Evolutionary conservation across 495 filamentous ascomycete species (phyloP).

Genomic region (Gamarada debralockiae): DNA sequence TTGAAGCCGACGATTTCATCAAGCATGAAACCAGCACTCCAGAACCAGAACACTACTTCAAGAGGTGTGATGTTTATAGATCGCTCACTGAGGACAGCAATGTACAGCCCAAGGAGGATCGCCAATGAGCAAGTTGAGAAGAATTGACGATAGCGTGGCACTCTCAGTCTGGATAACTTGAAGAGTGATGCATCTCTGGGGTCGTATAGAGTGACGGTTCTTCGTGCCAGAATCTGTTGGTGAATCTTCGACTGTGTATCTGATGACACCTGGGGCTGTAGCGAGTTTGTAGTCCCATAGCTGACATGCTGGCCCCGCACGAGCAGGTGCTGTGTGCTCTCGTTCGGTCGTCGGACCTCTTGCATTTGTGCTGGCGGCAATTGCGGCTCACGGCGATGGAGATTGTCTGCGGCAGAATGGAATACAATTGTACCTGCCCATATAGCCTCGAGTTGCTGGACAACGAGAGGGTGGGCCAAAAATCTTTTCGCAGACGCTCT

Average conservation of each 20-base stretch:
- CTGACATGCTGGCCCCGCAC: slow-evolving; percentile 4
- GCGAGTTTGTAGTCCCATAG: slow-evolving; percentile 25
- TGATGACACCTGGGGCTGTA: slow-evolving; percentile 2
- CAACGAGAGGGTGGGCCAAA: slow-evolving; percentile 80
- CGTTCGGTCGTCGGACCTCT: slow-evolving; percentile 17
- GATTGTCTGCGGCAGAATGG: slow-evolving; percentile 73
- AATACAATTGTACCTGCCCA: slow-evolving; percentile 95
- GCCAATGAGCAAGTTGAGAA: slow-evolving; percentile 82
- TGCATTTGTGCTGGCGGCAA: slow-evolving; percentile 5
- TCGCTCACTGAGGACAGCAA: slow-evolving; percentile 67
- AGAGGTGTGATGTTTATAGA: slow-evolving; percentile 73
- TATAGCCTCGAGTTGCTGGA: slow-evolving; percentile 90
- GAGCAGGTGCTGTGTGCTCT: slow-evolving; percentile 14
- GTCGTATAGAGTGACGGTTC: slow-evolving; percentile 85
- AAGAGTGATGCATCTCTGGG: slow-evolving; percentile 83
- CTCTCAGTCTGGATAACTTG: slow-evolving; percentile 83
- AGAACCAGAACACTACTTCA: slow-evolving; percentile 91
- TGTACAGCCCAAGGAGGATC: slow-evolving; percentile 75
- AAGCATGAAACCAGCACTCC: slow-evolving; percentile 96
- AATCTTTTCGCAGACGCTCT: slow-evolving; percentile 86
- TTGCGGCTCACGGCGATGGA: slow-evolving; percentile 54
- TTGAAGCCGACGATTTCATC: slow-evolving; percentile 90
- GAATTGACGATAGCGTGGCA: slow-evolving; percentile 86
- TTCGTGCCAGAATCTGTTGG: slow-evolving; percentile 37
- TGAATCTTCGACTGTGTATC: slow-evolving; percentile 30